A percentile compares a stretch with the other conserved stretches of the same genome.
Evolutionary conservation across 2,329 filamentous ascomycete species (phyloP).

Genomic region (Helotiales sp.): DNA sequence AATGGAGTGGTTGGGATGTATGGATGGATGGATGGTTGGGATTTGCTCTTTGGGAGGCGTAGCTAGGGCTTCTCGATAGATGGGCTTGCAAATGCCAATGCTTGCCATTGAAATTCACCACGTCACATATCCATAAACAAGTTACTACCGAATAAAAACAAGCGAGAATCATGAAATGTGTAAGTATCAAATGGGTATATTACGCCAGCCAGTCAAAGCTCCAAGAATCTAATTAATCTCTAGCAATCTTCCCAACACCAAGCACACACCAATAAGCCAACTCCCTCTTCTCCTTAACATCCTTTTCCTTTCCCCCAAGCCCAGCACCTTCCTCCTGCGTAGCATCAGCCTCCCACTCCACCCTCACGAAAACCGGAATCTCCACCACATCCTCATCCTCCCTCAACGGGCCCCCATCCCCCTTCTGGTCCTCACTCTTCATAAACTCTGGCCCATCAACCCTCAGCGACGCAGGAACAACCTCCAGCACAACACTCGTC

Average conservation of each 20-base stretch:
- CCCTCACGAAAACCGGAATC: constrained; percentile 90
- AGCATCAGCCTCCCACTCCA: constrained; percentile 83
- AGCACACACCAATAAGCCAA: constrained; percentile 96
- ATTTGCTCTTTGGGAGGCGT: constrained; percentile 33
- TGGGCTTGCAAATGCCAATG: constrained; percentile 35
- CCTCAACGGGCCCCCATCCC: constrained; percentile 53
- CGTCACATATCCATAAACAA: not conserved
- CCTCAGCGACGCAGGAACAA: constrained; percentile 63
- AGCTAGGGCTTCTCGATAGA: constrained; percentile 35
- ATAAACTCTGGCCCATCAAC: constrained; percentile 33
- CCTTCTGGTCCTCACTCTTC: constrained; percentile 44
- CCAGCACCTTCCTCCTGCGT: constrained; percentile 59
- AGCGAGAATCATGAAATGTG: not conserved
- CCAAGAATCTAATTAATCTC: constrained; percentile 44
- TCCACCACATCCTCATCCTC: constrained; percentile 72
- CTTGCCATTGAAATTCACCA: constrained; percentile 28
- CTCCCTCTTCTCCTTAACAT: constrained; percentile 78
- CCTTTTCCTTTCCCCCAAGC: constrained; percentile 54
- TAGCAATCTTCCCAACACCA: constrained; percentile 79
- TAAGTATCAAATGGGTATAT: constrained; percentile 41
- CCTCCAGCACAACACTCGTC: constrained; percentile 91
- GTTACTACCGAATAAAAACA: not conserved
- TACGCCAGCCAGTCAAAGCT: constrained; percentile 20
- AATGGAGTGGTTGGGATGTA: constrained; percentile 38
- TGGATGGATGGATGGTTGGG: constrained; percentile 21